Base-by-base conservation (phyloP, 148 eudicot genomes). In the Spergularia bocconei region DNA sequence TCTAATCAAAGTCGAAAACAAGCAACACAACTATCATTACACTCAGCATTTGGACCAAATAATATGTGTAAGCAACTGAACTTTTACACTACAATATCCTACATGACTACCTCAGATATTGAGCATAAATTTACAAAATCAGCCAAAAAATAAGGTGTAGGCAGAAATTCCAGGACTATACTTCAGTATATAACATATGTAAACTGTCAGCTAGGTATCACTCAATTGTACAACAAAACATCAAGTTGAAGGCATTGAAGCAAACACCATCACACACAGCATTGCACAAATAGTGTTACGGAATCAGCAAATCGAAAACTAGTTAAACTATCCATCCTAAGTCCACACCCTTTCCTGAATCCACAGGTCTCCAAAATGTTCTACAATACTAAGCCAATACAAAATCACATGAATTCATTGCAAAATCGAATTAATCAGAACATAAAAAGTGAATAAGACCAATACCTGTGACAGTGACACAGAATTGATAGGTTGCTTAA, bases 381-480 rank as follows among this genome's bases (percentile, higher is more conserved):
- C 58, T 14, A 7, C n/a, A 55, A n/a, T 55, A 16, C 20, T 55
- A 29, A 21, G 39, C 20, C 23, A 60, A 23, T 19, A 15, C 54
- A 73, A 73, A 23, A 41, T 13, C 54, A 47, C 75, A 61, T 62
- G 6, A 65, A 5, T 39, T 39, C 69, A n/a, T 39, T 6, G 13
- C 55, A 67, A 33, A 44, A 48, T 54, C 38, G 51, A 33, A 50
- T 17, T 8, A 33, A 59, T 33, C 16, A 38, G 50, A 70, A 9
- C 48, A 20, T 7, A 17, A 48, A 67, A 52, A 71, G 54, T 53
- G 36, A 23, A 10, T 38, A 6, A 41, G 38, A 38, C 13, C 2
- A 5, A 16, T 80, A 89, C 93, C 91, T 89, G 88, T 71, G 85
- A 73, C 1, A 36, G 88, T 71, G 85, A 73, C 1, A 36, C 58